Evolutionary conservation across 345 rosid genomes (phyloP).

Genomic region (Cardamine chenopodiifolia): DNA sequence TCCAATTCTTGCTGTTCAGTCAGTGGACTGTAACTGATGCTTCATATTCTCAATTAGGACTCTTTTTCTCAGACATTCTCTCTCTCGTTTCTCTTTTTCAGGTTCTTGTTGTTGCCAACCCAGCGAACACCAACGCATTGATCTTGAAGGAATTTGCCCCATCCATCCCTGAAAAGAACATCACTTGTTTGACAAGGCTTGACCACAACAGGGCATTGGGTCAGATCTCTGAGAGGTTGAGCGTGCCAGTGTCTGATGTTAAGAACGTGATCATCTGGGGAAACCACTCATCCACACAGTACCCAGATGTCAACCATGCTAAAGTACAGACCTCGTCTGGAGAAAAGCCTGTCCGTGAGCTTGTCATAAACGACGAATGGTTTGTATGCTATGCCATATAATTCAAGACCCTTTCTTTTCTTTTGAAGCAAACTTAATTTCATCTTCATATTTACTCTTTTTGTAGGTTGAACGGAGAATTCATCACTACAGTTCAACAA

Average conservation of each 20-base stretch:
- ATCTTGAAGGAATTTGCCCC: constrained; percentile 97
- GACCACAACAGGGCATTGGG: constrained; percentile 99
- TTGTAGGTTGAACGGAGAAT: constrained; percentile 68
- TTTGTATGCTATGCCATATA: not conserved
- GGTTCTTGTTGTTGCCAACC: constrained; percentile 99
- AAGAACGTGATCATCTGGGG: constrained; percentile 98
- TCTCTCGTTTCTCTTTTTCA: constrained; percentile 39
- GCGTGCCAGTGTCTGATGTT: constrained; percentile 84
- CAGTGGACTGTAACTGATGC: not conserved
- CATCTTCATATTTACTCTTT: not conserved
- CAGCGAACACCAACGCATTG: constrained; percentile 98
- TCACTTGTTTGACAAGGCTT: constrained; percentile 91
- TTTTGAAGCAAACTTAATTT: not conserved
- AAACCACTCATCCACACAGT: constrained; percentile 94
- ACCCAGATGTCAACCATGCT: constrained; percentile 99
- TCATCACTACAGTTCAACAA: constrained; percentile 89
- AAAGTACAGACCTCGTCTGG: constrained; percentile 74
- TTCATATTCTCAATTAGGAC: not conserved
- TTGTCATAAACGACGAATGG: constrained; percentile 79
- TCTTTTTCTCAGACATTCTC: constrained; percentile 3
- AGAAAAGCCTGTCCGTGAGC: constrained; percentile 77
- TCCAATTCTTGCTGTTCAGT: constrained; percentile 1
- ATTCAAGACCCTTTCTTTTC: not conserved
- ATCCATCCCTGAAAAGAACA: constrained; percentile 91
- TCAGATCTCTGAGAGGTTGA: constrained; percentile 89